phyloP scores from a whole-genome alignment of 73 alveolate species.

The Paramecium octaurelia region DNA sequence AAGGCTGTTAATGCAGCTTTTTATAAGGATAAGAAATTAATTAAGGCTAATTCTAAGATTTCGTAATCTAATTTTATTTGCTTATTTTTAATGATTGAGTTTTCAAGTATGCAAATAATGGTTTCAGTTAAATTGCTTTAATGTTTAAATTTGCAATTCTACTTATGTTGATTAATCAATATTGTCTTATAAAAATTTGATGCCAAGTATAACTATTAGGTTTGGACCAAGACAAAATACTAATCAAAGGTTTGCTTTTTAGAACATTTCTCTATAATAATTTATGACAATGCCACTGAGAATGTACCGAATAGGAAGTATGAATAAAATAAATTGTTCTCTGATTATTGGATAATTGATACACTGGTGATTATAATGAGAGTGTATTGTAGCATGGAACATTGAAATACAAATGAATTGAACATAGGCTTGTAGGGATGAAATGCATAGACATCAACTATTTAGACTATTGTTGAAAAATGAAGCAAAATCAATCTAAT shows the following conservation, averaged over 20 bases:
- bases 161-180: background rate
- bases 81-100: background rate
- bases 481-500: background rate
- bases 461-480: background rate
- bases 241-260: background rate
- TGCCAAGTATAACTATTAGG: background rate
- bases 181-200: background rate
- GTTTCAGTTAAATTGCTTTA: background rate
- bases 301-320: background rate
- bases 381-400: background rate
- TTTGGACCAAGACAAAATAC: background rate
- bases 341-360: background rate
- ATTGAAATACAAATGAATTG: background rate
- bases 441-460: background rate
- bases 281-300: background rate
- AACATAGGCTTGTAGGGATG: background rate
- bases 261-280: background rate
- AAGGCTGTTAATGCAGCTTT: constrained; percentile 8
- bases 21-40: background rate
- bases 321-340: background rate
- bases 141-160: background rate
- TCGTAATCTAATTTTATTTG: background rate
- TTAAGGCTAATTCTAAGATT: background rate
- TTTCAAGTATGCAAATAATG: background rate
- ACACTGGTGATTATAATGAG: background rate